Percentiles rank a stretch among this genome's conserved stretches.
Evolutionary conservation across 176 grass and related monocot species (phyloP).

Genomic region (Ensete ventricosum): DNA sequence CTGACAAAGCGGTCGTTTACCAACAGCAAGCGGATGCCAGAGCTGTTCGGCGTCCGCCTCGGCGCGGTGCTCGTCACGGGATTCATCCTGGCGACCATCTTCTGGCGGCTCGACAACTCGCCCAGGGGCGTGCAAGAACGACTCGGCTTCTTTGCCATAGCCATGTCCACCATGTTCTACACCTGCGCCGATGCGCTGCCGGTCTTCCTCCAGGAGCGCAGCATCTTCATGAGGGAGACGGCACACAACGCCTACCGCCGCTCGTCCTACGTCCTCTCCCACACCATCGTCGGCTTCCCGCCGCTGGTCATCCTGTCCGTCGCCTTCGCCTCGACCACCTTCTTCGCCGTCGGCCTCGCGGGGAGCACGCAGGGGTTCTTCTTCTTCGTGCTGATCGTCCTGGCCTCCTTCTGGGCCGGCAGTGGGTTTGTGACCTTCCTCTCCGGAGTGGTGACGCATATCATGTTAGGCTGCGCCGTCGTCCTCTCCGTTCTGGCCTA

Average conservation of each 20-base stretch:
- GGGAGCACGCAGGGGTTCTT: constrained; percentile 63
- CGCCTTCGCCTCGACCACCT: constrained; percentile 86
- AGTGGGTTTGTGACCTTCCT: constrained; percentile 95
- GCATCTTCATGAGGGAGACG: constrained; percentile 98
- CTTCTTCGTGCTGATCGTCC: constrained; percentile 83
- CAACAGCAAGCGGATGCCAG: constrained; percentile 74
- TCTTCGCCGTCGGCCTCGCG: constrained; percentile 75
- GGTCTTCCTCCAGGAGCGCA: constrained; percentile 91
- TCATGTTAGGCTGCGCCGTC: constrained; percentile 73
- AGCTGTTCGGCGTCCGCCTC: constrained; percentile 72
- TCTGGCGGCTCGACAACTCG: constrained; percentile 90
- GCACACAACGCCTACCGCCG: constrained; percentile 94
- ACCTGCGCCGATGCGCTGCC: constrained; percentile 91
- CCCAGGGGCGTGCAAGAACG: constrained; percentile 86
- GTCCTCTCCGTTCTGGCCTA: constrained; percentile 76
- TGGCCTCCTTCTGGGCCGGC: constrained; percentile 86
- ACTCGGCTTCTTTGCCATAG: constrained; percentile 91
- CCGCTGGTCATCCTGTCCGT: constrained; percentile 67
- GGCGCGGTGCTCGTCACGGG: constrained; percentile 75
- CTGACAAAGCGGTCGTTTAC: constrained; percentile 71
- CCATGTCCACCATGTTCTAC: constrained; percentile 99
- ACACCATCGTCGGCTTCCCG: constrained; percentile 81
- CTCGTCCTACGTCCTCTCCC: constrained; percentile 88
- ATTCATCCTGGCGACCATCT: constrained; percentile 91
- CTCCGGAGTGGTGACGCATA: constrained; percentile 71